Percentiles rank a stretch among this genome's conserved stretches.
These are phyloP conservation scores for Umbelopsis sp. DNA, from an alignment of 192 early-diverging fungal genomes.

Conservation along the genomic window DNA sequence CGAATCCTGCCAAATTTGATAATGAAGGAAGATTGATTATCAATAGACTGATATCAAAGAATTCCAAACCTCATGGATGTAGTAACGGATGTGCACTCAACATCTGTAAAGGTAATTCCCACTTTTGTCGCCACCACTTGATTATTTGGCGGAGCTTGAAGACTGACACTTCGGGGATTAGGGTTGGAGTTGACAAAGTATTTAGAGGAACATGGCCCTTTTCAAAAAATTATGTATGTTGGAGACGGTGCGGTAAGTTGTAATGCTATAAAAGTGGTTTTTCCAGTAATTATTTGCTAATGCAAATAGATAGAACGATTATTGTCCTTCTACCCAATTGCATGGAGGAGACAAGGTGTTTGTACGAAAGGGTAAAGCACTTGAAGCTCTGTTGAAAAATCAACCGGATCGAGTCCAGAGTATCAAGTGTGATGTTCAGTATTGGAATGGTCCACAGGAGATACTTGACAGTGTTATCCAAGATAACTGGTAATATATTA, in stretches of 20 bases:
- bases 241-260: constrained; percentile 30
- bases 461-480: background rate
- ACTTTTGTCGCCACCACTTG: too few relatives aligned
- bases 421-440: constrained; percentile 20
- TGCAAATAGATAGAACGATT: constrained; percentile 24
- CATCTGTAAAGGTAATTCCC: constrained; percentile 59
- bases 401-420: background rate
- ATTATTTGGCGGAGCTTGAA: too few relatives aligned
- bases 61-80: constrained; percentile 49
- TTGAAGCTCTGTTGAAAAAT: constrained; percentile 1
- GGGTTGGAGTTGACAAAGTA: constrained; percentile 25
- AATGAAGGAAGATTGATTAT: constrained; percentile 45
- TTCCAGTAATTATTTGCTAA: background rate
- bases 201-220: constrained; percentile 20
- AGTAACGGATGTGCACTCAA: constrained; percentile 54
- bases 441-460: constrained; percentile 21
- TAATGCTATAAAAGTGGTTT: background rate
- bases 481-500: background rate
- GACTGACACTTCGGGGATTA: background rate
- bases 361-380: constrained; percentile 13
- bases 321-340: constrained; percentile 24
- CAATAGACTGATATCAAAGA: constrained; percentile 38
- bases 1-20: constrained; percentile 57
- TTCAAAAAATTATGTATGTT: constrained; percentile 30
- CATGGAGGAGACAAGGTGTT: constrained; percentile 21